Conservation (phyloP, 1,284 basidiomycete species). For the Moesziomyces sp. region DNA sequence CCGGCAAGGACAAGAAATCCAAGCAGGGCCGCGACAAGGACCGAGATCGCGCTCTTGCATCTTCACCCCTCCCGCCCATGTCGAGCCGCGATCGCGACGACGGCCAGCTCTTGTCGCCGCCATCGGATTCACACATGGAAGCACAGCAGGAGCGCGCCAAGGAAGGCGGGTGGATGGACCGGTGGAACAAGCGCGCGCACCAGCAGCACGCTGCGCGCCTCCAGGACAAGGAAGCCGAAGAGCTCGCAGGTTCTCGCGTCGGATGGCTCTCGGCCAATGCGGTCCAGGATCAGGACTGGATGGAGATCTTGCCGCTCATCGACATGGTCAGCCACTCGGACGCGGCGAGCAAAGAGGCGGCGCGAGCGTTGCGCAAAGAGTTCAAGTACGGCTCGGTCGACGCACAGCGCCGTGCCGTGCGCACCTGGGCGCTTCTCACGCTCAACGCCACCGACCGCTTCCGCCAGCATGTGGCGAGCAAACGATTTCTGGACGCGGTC, state of each 20-base stretch:
- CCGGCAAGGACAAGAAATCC: slow-evolving; percentile 33
- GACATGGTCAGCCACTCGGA: slow-evolving; percentile 50
- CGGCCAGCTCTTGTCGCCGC: slow-evolving; percentile 9
- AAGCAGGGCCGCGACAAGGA: slow-evolving; percentile 31
- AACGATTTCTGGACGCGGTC: slow-evolving; percentile 55
- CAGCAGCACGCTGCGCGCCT: slow-evolving; percentile 22
- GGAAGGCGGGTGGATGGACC: slow-evolving; percentile 44
- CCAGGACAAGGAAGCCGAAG: slow-evolving; percentile 35
- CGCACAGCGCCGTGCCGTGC: slow-evolving; percentile 48
- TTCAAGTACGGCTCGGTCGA: slow-evolving; percentile 52
- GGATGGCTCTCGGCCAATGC: slow-evolving; percentile 48
- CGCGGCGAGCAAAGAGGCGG: slow-evolving; percentile 59
- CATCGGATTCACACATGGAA: slow-evolving; percentile 5
- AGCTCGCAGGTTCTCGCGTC: slow-evolving; percentile 19
- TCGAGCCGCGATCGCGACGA: slow-evolving; percentile 19
- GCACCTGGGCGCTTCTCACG: slow-evolving; percentile 56
- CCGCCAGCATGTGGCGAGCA: slow-evolving; percentile 53
- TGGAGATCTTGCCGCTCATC: slow-evolving; percentile 40
- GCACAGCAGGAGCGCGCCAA: slow-evolving; percentile 17
- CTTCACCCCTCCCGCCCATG: slow-evolving; percentile 15
- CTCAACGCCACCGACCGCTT: slow-evolving; percentile 58
- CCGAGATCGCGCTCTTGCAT: slow-evolving; percentile 6
- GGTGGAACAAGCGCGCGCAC: slow-evolving; percentile 31
- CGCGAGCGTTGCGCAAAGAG: slow-evolving; percentile 57
- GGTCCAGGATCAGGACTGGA: slow-evolving; percentile 41